Evolutionary conservation across 805 yeast genomes (phyloP), one percentile per base, ranked within the genome.

Genomic region (Kluyveromyces starmeri): DNA sequence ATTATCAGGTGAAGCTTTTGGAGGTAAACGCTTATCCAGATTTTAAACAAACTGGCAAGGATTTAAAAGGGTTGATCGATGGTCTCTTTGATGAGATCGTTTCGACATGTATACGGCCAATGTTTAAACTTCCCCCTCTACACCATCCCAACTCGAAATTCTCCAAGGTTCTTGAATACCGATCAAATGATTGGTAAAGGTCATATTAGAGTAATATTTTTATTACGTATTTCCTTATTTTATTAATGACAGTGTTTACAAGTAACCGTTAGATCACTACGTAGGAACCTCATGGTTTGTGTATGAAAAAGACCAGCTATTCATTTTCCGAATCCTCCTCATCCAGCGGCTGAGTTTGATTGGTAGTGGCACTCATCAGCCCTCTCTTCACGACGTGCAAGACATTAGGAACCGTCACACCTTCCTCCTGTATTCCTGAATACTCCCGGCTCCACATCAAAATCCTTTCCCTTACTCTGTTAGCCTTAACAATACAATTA

Each of bases 11-110:
- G 3, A 67, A 65, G 28, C 52, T 92, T 18, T 60, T 89, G 27
- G 97, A 92, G 56, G 83, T 86, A 28, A 92, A 92, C 50, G 79
- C 97, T 11, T 92, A 80, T 51, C 98, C 98, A 1, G 98, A 92
- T 53, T 92, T 92, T 62, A 86, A 85, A 50, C 98, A 92, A 59
- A 92, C 97, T 0, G 98, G 98, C 12, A 71, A 63, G 11, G 80
- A 71, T 6, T 64, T 89, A 46, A 82, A 80, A 50, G 63, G 47
- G 2, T 49, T 85, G 15, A 82, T 92, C 20, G 67, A 68, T 42
- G 80, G 70, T 22, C 62, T 88, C 28, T 82, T 88, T 48, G 75
- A 70, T 18, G 68, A 68, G 8, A 71, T 75, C 0, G 71, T 74
- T 1, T 47, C 56, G 3, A 54, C 59, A 7, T 65, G 70, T 7